Evolutionary conservation across 2,329 filamentous ascomycete genomes (phyloP).

Genomic region (Decorospora gaudefroyi): DNA sequence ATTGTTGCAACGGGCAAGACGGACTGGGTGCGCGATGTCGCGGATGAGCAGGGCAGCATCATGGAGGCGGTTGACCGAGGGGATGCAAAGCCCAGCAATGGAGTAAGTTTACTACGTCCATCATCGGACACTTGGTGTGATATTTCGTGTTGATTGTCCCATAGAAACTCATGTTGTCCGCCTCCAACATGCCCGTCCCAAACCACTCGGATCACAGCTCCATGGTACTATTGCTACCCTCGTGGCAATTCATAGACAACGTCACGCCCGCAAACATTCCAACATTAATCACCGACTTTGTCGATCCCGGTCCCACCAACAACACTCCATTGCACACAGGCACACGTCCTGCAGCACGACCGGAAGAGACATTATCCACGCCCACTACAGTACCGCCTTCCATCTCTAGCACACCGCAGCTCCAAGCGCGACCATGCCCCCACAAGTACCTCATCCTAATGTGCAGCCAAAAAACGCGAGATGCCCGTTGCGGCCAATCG

Average conservation of each 20-base stretch:
- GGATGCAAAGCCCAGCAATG: constrained; percentile 65
- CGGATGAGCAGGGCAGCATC: constrained; percentile 72
- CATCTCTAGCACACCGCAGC: constrained; percentile 41
- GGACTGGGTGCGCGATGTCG: constrained; percentile 88
- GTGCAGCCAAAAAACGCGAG: constrained; percentile 92
- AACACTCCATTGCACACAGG: constrained; percentile 60
- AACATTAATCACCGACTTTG: constrained; percentile 69
- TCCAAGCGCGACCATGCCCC: constrained; percentile 69
- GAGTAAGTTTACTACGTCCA: constrained; percentile 57
- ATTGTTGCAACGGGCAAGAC: constrained; percentile 93
- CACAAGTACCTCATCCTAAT: constrained; percentile 88
- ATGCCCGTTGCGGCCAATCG: constrained; percentile 91
- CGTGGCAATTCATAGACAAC: constrained; percentile 81
- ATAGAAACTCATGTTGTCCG: constrained; percentile 85
- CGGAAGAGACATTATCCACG: constrained; percentile 23
- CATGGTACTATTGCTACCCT: constrained; percentile 79
- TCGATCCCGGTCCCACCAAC: constrained; percentile 75
- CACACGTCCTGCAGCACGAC: constrained; percentile 10
- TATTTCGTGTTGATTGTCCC: background rate
- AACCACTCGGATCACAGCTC: constrained; percentile 66
- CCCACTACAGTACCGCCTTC: constrained; percentile 31
- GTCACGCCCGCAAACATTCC: constrained; percentile 76
- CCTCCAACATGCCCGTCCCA: constrained; percentile 86
- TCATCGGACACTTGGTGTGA: background rate
- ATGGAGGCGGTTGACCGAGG: constrained; percentile 59